phyloP scores from a whole-genome alignment of 2,329 filamentous ascomycete genomes.

The Trichoderma breve region DNA sequence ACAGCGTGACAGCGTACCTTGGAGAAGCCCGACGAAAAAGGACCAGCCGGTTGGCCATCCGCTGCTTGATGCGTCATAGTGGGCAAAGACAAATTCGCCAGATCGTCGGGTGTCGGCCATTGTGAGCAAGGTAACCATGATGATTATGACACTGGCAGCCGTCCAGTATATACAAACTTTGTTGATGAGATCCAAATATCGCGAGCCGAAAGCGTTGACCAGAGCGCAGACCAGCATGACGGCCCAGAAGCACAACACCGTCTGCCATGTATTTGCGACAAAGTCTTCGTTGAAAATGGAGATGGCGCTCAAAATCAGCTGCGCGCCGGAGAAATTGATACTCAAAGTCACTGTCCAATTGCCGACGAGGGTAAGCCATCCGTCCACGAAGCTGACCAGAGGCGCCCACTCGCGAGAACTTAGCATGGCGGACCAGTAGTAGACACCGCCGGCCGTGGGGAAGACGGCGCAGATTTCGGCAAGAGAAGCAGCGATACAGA shows the following conservation, averaged over 20 bases:
- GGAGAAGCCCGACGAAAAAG: slow-evolving; percentile 55
- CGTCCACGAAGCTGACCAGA: slow-evolving; percentile 67
- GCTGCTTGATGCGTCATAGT: slow-evolving; percentile 67
- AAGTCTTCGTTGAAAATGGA: slow-evolving; percentile 63
- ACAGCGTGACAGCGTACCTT: slow-evolving; percentile 34
- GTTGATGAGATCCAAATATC: slow-evolving; percentile 63
- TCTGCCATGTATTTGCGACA: slow-evolving; percentile 63
- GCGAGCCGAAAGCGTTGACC: slow-evolving; percentile 63
- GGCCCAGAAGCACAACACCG: slow-evolving; percentile 71
- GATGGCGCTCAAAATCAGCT: slow-evolving; percentile 67
- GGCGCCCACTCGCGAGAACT: slow-evolving; percentile 60
- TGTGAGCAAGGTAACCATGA: slow-evolving; percentile 66
- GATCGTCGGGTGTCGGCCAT: slow-evolving; percentile 63
- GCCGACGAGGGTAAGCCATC: slow-evolving; percentile 71
- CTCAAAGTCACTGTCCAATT: slow-evolving; percentile 70
- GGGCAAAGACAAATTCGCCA: slow-evolving; percentile 63
- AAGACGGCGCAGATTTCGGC: slow-evolving; percentile 73
- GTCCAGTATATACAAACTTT: slow-evolving; percentile 74
- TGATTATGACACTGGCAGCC: slow-evolving; percentile 64
- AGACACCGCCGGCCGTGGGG: slow-evolving; percentile 60
- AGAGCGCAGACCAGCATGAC: slow-evolving; percentile 62
- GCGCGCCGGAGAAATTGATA: slow-evolving; percentile 68
- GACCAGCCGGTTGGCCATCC: slow-evolving; percentile 67
- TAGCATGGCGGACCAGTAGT: slow-evolving; percentile 72
- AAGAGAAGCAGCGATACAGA: slow-evolving; percentile 68